Evolutionary conservation across 805 yeast genomes (phyloP).

Genomic region (Metschnikowia henanensis): DNA sequence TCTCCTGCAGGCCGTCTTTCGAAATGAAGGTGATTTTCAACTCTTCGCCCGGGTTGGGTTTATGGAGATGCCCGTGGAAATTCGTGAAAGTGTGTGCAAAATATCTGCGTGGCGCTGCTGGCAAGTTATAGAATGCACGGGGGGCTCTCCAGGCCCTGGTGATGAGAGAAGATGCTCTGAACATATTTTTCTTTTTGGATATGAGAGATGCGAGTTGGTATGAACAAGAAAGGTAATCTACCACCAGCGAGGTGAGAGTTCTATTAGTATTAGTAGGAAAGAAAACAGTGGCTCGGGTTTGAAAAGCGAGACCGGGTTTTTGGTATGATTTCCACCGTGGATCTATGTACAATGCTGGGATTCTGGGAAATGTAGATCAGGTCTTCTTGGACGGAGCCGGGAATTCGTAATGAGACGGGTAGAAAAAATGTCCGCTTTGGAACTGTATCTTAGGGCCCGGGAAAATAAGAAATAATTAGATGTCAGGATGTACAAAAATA

Average conservation of each 20-base stretch:
- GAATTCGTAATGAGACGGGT: neutral
- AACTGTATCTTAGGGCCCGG: neutral
- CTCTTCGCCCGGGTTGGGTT: slow-evolving; percentile 94
- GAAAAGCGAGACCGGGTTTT: no score
- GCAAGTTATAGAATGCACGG: neutral
- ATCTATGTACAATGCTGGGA: no score
- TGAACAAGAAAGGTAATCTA: neutral
- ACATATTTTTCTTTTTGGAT: neutral
- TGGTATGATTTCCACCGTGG: no score
- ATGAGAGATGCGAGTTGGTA: neutral
- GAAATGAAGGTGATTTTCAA: slow-evolving; percentile 78
- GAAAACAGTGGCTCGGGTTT: neutral
- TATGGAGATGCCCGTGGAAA: slow-evolving; percentile 83
- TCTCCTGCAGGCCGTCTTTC: slow-evolving; percentile 83
- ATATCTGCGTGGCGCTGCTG: slow-evolving; percentile 1
- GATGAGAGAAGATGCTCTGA: slow-evolving; percentile 4
- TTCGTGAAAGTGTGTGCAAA: slow-evolving; percentile 3
- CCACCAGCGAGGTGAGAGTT: neutral
- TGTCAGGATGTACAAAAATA: no score
- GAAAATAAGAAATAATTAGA: neutral
- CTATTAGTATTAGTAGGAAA: neutral
- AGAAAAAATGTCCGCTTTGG: neutral
- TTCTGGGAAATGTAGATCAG: no score
- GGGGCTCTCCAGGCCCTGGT: slow-evolving; percentile 1
- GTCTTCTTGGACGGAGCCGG: neutral